phyloP scores from a whole-genome alignment of 225 moss, liverwort and hornwort genomes.

The Takakia lepidozioides region DNA sequence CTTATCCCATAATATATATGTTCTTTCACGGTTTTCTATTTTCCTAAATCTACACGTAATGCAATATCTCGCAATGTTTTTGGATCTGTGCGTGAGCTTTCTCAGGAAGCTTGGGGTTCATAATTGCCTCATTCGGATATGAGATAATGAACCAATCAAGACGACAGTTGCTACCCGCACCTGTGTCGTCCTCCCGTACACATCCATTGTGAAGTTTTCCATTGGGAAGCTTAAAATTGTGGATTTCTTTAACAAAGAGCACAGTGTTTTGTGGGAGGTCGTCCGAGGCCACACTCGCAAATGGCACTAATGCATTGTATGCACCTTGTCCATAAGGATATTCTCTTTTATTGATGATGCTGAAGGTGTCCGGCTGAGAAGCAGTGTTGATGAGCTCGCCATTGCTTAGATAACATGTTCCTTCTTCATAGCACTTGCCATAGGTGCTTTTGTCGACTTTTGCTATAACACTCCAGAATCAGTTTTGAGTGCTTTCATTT shows the following conservation, averaged over 20 bases:
- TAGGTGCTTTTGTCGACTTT: conserved; percentile 4
- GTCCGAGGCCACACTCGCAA: too few species aligned
- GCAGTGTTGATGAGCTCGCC: conserved; percentile 3
- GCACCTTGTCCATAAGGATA: too few species aligned
- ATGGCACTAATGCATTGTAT: too few species aligned
- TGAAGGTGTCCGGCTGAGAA: not conserved
- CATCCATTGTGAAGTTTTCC: conserved; percentile 10
- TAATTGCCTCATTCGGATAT: not conserved
- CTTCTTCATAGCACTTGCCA: not conserved
- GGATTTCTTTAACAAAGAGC: conserved; percentile 2
- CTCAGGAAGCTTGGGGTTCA: not conserved
- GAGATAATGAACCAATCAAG: conserved; percentile 8
- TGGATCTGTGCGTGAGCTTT: not conserved
- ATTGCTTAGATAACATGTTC: conserved; percentile 7
- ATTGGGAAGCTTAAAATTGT: conserved; percentile 10
- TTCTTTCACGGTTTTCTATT: too few species aligned
- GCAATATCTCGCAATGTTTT: conserved; percentile 1
- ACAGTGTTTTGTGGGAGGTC: too few species aligned
- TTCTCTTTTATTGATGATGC: conserved; percentile 1
- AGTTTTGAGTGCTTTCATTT: not conserved
- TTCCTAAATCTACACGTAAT: too few species aligned
- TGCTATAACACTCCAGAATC: conserved; percentile 1
- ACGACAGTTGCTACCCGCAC: not conserved
- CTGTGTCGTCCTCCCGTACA: conserved; percentile 8
- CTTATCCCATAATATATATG: too few species aligned